Conservation (phyloP, 805 yeast species). For the Candida golubevii region DNA sequence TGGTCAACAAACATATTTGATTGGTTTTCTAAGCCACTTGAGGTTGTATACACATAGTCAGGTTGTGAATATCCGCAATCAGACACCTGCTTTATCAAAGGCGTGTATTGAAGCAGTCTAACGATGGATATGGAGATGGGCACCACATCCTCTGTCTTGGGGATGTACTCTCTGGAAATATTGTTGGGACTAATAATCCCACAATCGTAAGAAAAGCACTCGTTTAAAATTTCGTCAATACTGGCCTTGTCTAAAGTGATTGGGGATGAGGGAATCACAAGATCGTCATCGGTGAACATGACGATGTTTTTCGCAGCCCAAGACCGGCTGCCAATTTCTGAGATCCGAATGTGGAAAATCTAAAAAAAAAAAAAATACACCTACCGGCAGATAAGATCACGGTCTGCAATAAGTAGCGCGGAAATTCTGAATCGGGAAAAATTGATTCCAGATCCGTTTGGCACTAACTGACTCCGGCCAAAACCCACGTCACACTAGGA, state of each 20-base stretch:
- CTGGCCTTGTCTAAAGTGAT: background rate
- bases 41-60: constrained; percentile 1
- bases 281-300: background rate
- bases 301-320: constrained; percentile 3
- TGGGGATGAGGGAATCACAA: constrained; percentile 5
- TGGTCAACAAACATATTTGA: background rate
- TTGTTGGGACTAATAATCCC: constrained; percentile 1
- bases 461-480: too few species aligned
- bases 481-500: too few species aligned
- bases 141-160: constrained; percentile 1
- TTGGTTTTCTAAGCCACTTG: background rate
- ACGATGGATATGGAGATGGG: constrained; percentile 1
- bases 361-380: background rate
- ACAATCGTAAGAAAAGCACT: background rate
- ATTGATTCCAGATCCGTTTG: too few species aligned
- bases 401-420: too few species aligned
- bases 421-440: too few species aligned
- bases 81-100: constrained; percentile 5
- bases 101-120: constrained; percentile 1
- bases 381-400: too few species aligned
- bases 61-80: constrained; percentile 3
- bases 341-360: background rate
- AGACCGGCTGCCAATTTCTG: background rate
- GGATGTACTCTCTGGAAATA: background rate
- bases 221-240: constrained; percentile 3